Base-by-base conservation (phyloP, 176 grass and related monocot species). In the Rhynchospora breviuscula region DNA sequence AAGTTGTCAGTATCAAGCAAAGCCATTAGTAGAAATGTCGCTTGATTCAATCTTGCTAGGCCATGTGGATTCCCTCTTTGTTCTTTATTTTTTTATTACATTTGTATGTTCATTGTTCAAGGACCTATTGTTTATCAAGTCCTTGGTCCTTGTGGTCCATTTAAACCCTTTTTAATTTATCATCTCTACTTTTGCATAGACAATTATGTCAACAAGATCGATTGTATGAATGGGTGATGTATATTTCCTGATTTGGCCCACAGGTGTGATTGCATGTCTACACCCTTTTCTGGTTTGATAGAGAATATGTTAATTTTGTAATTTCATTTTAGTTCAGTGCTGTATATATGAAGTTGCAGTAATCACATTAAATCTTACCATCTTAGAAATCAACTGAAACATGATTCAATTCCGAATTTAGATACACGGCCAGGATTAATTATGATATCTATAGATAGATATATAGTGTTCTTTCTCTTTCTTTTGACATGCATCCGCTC, bases 61-160 rank as follows among this genome's bases (percentile, higher is more conserved):
- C 51, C 21, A 81, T 81, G 48, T 49, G 49, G 70, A 43, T 81
- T 67, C 52, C 29, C 7, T 51, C 45, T 63, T 77, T 82, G 6
- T 53, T 43, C 21, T 82, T 67, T 26, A 7, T 23, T 66, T 82
- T 29, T 40, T 80, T 9, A 67, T 82, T 67, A 29, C 18, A 48
- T 67, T 26, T 76, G 23, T 74, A 74, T 74, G 45, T 23, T n/a
- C 7, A 10, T 10, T 52, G 49, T 8, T 40, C 35, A 58, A n/a
- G 33, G 57, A 59, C 11, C n/a, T 5, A 40, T 59, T 10, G 60
- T 63, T 21, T 81, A 3, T 43, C 25, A 35, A 48, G 31, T 5
- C 46, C 13, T 77, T 77, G 49, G 31, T 10, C 46, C 13, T 77
- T 77, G 49, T 56, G 49, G 73, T 77, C 49, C 73, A 54, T 54